A percentile compares a stretch with the other conserved stretches of the same genome.
phyloP scores from a whole-genome alignment of 1,139 yeast species.

The Debaryomyces nepalensis region DNA sequence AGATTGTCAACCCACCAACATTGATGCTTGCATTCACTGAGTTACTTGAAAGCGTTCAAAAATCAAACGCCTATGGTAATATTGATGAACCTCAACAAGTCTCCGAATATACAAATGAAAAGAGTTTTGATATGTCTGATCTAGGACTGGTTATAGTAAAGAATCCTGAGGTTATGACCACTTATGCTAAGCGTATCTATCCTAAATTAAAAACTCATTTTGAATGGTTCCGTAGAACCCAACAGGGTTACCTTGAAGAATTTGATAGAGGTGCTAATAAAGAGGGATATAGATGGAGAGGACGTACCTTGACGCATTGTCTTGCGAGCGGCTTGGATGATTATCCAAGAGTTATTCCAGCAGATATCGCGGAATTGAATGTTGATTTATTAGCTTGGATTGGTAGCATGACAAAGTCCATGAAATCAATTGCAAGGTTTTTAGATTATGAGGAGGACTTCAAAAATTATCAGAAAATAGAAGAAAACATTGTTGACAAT shows the following conservation, averaged over 20 bases:
- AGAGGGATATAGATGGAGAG: constrained; percentile 94
- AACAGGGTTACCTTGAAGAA: constrained; percentile 73
- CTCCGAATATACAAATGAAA: constrained; percentile 18
- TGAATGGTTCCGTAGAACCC: constrained; percentile 85
- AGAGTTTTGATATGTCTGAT: constrained; percentile 20
- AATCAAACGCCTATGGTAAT: constrained; percentile 26
- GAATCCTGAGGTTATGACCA: constrained; percentile 63
- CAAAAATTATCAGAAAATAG: constrained; percentile 53
- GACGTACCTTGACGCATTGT: constrained; percentile 83
- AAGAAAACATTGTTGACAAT: constrained; percentile 60
- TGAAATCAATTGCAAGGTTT: constrained; percentile 74
- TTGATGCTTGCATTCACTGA: constrained; percentile 78
- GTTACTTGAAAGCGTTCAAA: constrained; percentile 52
- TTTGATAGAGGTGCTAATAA: constrained; percentile 62
- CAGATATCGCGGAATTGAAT: constrained; percentile 87
- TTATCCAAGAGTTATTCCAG: constrained; percentile 83
- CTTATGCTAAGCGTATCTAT: constrained; percentile 68
- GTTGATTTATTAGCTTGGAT: constrained; percentile 93
- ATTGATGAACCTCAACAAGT: constrained; percentile 29
- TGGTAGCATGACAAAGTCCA: constrained; percentile 86
- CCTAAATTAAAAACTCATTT: constrained; percentile 80
- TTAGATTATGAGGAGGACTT: constrained; percentile 65
- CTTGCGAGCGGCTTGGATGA: constrained; percentile 95
- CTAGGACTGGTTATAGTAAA: constrained; percentile 59
- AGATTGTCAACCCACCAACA: constrained; percentile 96